Percentiles rank a stretch among this genome's conserved stretches.
Evolutionary conservation across 192 early-diverging fungal genomes (phyloP).

Genomic region (Podila epigama): DNA sequence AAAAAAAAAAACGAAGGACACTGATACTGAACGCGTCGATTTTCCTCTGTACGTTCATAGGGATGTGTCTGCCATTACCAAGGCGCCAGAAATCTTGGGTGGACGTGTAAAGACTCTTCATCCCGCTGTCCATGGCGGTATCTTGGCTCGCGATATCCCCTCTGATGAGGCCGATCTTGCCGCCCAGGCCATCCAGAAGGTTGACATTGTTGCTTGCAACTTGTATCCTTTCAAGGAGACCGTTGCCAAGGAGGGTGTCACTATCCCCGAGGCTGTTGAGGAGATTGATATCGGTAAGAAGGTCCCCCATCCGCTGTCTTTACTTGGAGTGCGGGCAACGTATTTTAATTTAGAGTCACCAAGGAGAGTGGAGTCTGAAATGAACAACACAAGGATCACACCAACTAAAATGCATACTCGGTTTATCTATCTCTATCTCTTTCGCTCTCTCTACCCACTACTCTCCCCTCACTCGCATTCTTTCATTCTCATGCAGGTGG

Average conservation of each 20-base stretch:
- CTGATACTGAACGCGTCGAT: background rate
- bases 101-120: constrained; percentile 99
- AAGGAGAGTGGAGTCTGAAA: constrained; percentile 1
- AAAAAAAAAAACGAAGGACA: too few species aligned
- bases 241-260: constrained; percentile 86
- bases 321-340: background rate
- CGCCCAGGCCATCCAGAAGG: constrained; percentile 88
- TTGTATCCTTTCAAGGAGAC: constrained; percentile 98
- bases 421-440: background rate
- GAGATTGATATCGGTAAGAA: constrained; percentile 94
- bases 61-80: constrained; percentile 97
- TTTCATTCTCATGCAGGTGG: constrained; percentile 83
- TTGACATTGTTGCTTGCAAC: constrained; percentile 97
- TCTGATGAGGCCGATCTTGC: constrained; percentile 88
- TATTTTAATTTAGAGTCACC: background rate
- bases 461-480: background rate
- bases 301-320: constrained; percentile 4
- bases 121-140: constrained; percentile 98
- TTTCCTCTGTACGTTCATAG: constrained; percentile 43
- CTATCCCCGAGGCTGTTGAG: constrained; percentile 94
- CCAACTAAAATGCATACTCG: background rate
- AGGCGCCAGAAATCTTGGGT: constrained; percentile 98
- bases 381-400: background rate
- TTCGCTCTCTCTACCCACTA: background rate
- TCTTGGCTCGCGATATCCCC: constrained; percentile 87